Evolutionary conservation across 2,329 filamentous ascomycete species (phyloP).

Genomic region (Aspergillus fumigatus): DNA sequence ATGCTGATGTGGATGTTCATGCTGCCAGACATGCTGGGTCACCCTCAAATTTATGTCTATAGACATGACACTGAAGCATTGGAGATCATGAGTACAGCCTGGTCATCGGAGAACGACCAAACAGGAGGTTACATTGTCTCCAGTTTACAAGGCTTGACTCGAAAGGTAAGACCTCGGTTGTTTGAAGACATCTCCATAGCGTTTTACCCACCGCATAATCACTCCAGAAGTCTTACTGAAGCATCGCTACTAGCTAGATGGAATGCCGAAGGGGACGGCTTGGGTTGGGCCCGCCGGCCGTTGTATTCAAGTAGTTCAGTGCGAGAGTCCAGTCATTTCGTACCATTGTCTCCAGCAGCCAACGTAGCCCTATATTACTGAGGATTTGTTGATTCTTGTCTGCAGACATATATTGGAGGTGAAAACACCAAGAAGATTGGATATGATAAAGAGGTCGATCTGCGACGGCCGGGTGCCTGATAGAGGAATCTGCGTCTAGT

Average conservation of each 20-base stretch:
- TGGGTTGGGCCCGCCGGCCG: slow-evolving; percentile 19
- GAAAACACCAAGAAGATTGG: too few species aligned
- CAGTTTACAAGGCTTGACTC: neutral
- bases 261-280: slow-evolving; percentile 4
- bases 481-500: too few species aligned
- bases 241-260: neutral
- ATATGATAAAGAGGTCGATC: too few species aligned
- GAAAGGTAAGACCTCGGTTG: neutral
- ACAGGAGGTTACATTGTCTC: slow-evolving; percentile 14
- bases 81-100: neutral
- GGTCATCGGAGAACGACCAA: neutral
- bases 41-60: neutral
- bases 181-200: neutral
- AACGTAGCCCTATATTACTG: too few species aligned
- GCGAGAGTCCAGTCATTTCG: too few species aligned
- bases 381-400: too few species aligned
- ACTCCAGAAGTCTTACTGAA: neutral
- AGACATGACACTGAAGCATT: neutral
- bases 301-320: too few species aligned
- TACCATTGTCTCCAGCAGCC: too few species aligned
- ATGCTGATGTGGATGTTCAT: neutral
- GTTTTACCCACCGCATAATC: too few species aligned
- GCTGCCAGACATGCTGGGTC: neutral
- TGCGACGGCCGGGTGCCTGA: too few species aligned
- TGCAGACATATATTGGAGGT: too few species aligned